Evolutionary conservation across 169 alveolate genomes (phyloP), one percentile per base, ranked within the genome.

Genomic region (Plasmodium ovale): DNA sequence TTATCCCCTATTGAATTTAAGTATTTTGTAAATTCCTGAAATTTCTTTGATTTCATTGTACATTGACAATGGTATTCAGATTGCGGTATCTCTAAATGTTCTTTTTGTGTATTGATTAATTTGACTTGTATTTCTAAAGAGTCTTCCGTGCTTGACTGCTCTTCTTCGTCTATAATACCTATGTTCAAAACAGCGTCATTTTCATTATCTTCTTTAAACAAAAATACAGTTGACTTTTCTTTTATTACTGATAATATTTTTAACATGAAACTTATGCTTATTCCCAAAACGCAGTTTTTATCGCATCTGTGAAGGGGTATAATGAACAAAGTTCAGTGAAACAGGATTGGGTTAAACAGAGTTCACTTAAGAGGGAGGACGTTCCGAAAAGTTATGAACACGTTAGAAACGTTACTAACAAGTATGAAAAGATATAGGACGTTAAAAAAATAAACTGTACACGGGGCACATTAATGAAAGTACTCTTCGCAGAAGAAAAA

Each of bases 1-100:
- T 94, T 94, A 72, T 95, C 97, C 0, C 97, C 97, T 37, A 95
- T 95, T 31, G 96, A 94, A 68, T 93, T 87, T 87, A 95, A 87
- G 62, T 95, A 94, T 88, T 93, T 92, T 54, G 96, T 96, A 68
- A 95, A 94, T 47, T 94, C 96, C 91, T 95, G 97, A 87, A 95
- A 93, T 59, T 93, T 79, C 64, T 82, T 88, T 31, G 97, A 94
- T 73, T 93, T 94, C 97, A 95, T 94, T 25, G 94, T 87, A 60
- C 96, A 94, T 47, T 95, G 92, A 53, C 97, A 94, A 54, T 94
- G 93, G 62, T 95, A 95, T 25, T 95, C 96, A 33, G 94, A 94
- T 87, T 92, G 93, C 10, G 97, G 97, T 64, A 95, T 95, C 53
- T 94, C 95, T 53, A 95, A 87, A 70, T 94, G 96, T 56, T 95